A percentile compares a stretch with the other conserved stretches of the same genome.
These are phyloP conservation scores for Microdochium trichocladiopsis DNA, from an alignment of 2,329 filamentous ascomycete genomes.

Conservation along the genomic window DNA sequence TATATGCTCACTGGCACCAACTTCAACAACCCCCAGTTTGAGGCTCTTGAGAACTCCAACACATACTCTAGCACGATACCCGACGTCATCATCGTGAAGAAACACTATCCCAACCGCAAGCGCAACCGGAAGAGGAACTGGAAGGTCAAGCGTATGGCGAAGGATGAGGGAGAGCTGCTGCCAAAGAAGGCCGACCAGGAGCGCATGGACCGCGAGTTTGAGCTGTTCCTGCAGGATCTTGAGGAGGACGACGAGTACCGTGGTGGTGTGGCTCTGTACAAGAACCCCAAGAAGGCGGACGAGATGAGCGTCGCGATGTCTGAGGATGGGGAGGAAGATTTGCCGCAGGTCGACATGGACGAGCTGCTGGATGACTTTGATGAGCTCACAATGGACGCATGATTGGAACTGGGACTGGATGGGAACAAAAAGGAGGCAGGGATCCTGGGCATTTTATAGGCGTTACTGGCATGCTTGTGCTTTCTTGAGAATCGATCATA, in stretches of 20 bases:
- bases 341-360: conserved; percentile 68
- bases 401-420: conserved; percentile 29
- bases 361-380: conserved; percentile 90
- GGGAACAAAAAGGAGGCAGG: background rate
- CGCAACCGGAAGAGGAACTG: conserved; percentile 83
- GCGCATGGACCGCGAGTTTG: conserved; percentile 86
- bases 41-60: conserved; percentile 65
- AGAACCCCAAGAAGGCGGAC: conserved; percentile 52
- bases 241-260: conserved; percentile 91
- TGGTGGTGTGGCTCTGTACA: conserved; percentile 80
- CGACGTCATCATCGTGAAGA: conserved; percentile 94
- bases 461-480: background rate
- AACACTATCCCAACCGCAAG: conserved; percentile 75
- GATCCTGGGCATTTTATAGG: background rate
- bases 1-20: conserved; percentile 72
- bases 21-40: conserved; percentile 23
- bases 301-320: conserved; percentile 63
- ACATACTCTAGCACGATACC: conserved; percentile 75
- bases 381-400: conserved; percentile 62
- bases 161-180: conserved; percentile 80
- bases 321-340: conserved; percentile 56
- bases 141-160: conserved; percentile 89
- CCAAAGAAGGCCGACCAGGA: conserved; percentile 85
- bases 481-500: background rate
- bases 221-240: conserved; percentile 93